Evolutionary conservation across 2,329 filamentous ascomycete genomes (phyloP).

Genomic region (Fusarium sp.): DNA sequence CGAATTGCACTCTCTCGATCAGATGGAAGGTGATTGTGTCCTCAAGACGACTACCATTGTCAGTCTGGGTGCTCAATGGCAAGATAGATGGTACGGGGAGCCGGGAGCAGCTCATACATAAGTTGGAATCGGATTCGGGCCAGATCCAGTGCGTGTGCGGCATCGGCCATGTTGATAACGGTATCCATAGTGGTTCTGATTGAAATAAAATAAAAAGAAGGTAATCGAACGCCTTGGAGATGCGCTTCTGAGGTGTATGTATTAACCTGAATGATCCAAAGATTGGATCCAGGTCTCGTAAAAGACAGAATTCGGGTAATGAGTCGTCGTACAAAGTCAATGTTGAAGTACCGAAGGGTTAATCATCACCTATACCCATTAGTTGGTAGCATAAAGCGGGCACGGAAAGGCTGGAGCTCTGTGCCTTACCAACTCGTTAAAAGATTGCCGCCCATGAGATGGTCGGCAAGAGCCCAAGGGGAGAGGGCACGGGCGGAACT

Average conservation of each 20-base stretch:
- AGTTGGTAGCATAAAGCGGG: conserved; percentile 5
- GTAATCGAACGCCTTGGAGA: conserved; percentile 3
- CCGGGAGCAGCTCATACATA: conserved; percentile 68
- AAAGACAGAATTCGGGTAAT: not conserved
- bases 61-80: conserved; percentile 1
- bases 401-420: conserved; percentile 2
- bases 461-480: not conserved
- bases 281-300: not conserved
- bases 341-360: not conserved
- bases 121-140: conserved; percentile 92
- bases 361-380: not conserved
- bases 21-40: conserved; percentile 98
- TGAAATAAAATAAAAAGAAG: not conserved
- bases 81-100: not conserved
- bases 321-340: conserved; percentile 20
- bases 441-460: not conserved
- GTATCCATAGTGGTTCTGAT: conserved; percentile 75
- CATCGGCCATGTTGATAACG: conserved; percentile 87
- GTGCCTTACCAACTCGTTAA: not conserved
- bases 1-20: conserved; percentile 98
- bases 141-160: conserved; percentile 86
- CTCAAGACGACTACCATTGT: conserved; percentile 81
- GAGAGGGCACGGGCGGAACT: conserved; percentile 10
- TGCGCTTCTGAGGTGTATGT: not conserved
- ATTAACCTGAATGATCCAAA: not conserved